phyloP scores from a whole-genome alignment of 75 land plant species.

The Pinus albicaulis region DNA sequence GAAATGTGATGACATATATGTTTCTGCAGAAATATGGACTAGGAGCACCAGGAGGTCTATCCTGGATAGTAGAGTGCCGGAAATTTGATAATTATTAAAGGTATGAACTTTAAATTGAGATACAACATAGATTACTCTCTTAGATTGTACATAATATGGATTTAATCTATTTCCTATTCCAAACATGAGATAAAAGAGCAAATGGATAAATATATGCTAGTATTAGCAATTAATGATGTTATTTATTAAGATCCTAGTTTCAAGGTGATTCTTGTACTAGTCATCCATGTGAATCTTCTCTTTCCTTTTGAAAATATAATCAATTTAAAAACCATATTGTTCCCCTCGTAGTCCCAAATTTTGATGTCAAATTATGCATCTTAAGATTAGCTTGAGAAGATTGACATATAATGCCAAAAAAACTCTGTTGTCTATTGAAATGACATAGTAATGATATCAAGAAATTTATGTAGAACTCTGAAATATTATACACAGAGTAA shows the following conservation, averaged over 20 bases:
- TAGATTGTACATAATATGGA: background rate
- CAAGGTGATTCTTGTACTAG: constrained; percentile 31
- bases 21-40: constrained; percentile 91
- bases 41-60: constrained; percentile 95
- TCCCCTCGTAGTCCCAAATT: background rate
- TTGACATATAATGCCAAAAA: background rate
- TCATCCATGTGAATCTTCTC: background rate
- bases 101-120: constrained; percentile 19
- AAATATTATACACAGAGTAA: too few species aligned
- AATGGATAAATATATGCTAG: constrained; percentile 83
- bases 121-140: background rate
- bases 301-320: background rate
- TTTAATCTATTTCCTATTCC: constrained; percentile 3
- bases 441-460: background rate
- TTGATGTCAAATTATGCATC: background rate
- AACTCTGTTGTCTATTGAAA: background rate
- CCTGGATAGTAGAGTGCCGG: constrained; percentile 98
- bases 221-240: constrained; percentile 92
- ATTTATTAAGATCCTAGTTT: constrained; percentile 95
- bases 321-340: background rate
- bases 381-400: background rate
- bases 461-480: too few species aligned
- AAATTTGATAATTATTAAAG: constrained; percentile 97
- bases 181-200: constrained; percentile 85
- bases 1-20: background rate